Percentiles rank a stretch among this genome's conserved stretches.
phyloP scores from a whole-genome alignment of 352 stramenopile genomes.

The Lagenidium sp. region DNA sequence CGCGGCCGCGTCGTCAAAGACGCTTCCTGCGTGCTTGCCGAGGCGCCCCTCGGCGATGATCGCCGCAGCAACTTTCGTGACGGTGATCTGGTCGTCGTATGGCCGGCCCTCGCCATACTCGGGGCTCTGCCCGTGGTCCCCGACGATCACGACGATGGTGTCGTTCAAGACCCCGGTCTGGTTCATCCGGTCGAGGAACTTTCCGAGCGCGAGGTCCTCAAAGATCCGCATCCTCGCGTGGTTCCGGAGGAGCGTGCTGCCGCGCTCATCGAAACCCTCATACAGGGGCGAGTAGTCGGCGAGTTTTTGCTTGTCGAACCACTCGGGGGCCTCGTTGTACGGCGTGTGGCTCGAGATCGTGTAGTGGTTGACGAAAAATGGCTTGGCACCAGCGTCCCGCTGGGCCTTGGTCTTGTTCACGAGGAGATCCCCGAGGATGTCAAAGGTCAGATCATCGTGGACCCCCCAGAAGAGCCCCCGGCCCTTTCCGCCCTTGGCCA shows the following conservation, averaged over 20 bases:
- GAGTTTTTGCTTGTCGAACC: slow-evolving; percentile 20
- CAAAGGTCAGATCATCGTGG: slow-evolving; percentile 39
- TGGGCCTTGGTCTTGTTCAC: slow-evolving; percentile 22
- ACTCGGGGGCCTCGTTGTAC: slow-evolving; percentile 24
- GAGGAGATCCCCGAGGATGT: slow-evolving; percentile 37
- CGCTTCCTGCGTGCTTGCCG: slow-evolving; percentile 1
- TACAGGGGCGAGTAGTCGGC: slow-evolving; percentile 32
- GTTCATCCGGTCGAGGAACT: slow-evolving; percentile 37
- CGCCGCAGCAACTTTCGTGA: slow-evolving; percentile 12
- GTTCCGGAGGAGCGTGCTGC: slow-evolving; percentile 16
- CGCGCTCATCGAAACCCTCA: slow-evolving; percentile 15
- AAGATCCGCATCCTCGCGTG: slow-evolving; percentile 45
- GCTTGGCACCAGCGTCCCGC: slow-evolving; percentile 21
- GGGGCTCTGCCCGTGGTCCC: slow-evolving; percentile 32
- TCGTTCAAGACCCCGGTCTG: slow-evolving; percentile 27
- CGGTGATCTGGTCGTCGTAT: slow-evolving; percentile 23
- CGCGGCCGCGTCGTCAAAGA: slow-evolving; percentile 8
- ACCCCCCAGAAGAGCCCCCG: slow-evolving; percentile 29
- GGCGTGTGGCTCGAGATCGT: slow-evolving; percentile 47
- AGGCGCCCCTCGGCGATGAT: slow-evolving; percentile 15
- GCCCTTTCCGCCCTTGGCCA: slow-evolving; percentile 7
- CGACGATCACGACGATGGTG: slow-evolving; percentile 38
- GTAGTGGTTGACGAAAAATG: slow-evolving; percentile 45
- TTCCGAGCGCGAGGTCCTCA: slow-evolving; percentile 26
- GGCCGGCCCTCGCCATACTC: slow-evolving; percentile 19